A percentile compares a stretch with the other conserved stretches of the same genome.
phyloP scores from a whole-genome alignment of 2,329 filamentous ascomycete genomes.

The Pleoardoris graminearum region DNA sequence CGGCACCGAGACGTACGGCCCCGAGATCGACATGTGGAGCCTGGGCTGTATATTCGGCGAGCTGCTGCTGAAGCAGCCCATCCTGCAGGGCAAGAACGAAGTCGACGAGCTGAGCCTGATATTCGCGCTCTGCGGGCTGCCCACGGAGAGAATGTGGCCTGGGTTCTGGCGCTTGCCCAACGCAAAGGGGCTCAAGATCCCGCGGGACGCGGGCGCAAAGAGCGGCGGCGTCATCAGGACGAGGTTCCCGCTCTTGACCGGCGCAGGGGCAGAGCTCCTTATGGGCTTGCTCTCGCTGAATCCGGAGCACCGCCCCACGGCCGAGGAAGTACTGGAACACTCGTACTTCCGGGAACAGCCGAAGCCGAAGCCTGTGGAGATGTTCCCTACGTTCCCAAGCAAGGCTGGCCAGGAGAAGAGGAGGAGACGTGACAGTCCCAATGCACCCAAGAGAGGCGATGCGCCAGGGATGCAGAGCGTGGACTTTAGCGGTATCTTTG shows the following conservation, averaged over 20 bases:
- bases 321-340: slow-evolving; percentile 74
- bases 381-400: slow-evolving; percentile 97
- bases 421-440: slow-evolving; percentile 68
- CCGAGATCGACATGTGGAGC: slow-evolving; percentile 91
- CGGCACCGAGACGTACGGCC: slow-evolving; percentile 73
- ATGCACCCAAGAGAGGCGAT: slow-evolving; percentile 79
- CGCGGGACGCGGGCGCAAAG: slow-evolving; percentile 41
- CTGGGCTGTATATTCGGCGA: slow-evolving; percentile 95
- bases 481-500: slow-evolving; percentile 56
- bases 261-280: slow-evolving; percentile 72
- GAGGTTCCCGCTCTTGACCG: slow-evolving; percentile 79
- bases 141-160: slow-evolving; percentile 82
- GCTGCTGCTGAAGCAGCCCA: slow-evolving; percentile 77
- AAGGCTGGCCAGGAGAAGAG: slow-evolving; percentile 90
- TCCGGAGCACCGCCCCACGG: slow-evolving; percentile 70
- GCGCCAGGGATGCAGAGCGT: slow-evolving; percentile 56
- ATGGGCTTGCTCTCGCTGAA: slow-evolving; percentile 73
- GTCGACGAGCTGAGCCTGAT: slow-evolving; percentile 81
- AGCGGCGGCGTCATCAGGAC: slow-evolving; percentile 65
- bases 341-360: slow-evolving; percentile 89
- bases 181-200: slow-evolving; percentile 74
- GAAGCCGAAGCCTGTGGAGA: slow-evolving; percentile 81
- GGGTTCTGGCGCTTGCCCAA: slow-evolving; percentile 85
- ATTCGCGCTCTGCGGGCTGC: slow-evolving; percentile 86
- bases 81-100: slow-evolving; percentile 89